Evolutionary conservation across 805 yeast species (phyloP), one percentile per base, ranked within the genome.

Genomic region (Metschnikowia hibisci): DNA sequence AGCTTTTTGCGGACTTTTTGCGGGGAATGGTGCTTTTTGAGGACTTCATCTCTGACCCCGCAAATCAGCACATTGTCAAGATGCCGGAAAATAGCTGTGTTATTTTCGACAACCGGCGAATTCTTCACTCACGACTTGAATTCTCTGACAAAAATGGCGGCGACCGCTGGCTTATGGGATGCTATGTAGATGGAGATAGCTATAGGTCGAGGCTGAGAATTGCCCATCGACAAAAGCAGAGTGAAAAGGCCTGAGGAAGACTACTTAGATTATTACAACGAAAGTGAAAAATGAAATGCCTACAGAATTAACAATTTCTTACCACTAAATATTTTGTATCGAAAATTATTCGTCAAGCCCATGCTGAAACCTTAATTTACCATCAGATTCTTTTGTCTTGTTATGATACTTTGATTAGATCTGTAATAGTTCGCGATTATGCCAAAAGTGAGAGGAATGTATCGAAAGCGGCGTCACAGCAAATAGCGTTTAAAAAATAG

Each of bases 81-180:
- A 62, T 78, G 57, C 72, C 74, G 3, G 83, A 80, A 45, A 78
- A 79, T 18, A 66, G 80, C 2, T 81, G 87, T 55, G 81, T 83
- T 6, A 57, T 86, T 15, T 84, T 85, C 58, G 80, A 82, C 61
- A 85, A 85, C 57, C 70, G 91, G 53, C 69, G 95, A 50, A 66
- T 81, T 0, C 67, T 85, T 34, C 93, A 85, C 58, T 81, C 88
- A 0, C 71, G 93, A 51, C 52, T 56, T 15, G 64, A 54, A 20
- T 71, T 72, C 42, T 58, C 66, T 9, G 66, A 61, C 66, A 40
- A 66, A 56, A 73, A 70, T 44, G 73, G 75, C 10, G 73, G 77
- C 4, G 77, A 60, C 34, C 71, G 93, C 48, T 81, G 88, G 85
- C 64, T 86, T 42, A 81, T 83, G 73, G 91, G 91, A 1, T 78